A percentile compares a stretch with the other conserved stretches of the same genome.
Evolutionary conservation across 202 grass and related monocot genomes (phyloP).

Genomic region (Panicum hallii): DNA sequence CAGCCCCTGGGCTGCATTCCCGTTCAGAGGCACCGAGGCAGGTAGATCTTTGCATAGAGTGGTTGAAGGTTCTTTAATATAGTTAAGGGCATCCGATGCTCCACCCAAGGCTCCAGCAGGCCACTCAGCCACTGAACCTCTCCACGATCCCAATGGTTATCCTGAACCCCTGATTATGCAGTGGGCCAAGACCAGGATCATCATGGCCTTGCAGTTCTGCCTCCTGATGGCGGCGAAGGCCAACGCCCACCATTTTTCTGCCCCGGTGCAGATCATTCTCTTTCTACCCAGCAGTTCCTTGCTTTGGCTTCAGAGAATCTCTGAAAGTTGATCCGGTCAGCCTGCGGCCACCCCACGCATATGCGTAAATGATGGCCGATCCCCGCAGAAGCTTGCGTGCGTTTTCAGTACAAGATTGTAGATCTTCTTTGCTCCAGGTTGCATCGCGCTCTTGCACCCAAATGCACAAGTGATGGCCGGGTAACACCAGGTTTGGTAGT

Average conservation of each 20-base stretch:
- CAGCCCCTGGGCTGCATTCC: background rate
- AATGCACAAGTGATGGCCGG: too few species aligned
- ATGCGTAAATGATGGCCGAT: background rate
- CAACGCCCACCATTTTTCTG: background rate
- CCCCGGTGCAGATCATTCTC: background rate
- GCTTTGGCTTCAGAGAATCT: conserved; percentile 45
- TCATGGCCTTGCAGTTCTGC: conserved; percentile 11
- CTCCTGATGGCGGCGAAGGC: conserved; percentile 2
- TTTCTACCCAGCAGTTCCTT: background rate
- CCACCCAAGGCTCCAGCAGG: conserved; percentile 9
- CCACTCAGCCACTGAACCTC: too few species aligned
- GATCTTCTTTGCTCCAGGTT: background rate
- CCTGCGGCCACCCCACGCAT: conserved; percentile 18
- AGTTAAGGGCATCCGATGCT: conserved; percentile 34
- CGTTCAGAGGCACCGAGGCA: background rate
- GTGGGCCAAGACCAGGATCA: conserved; percentile 16
- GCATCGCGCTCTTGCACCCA: background rate
- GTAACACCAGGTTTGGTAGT: too few species aligned
- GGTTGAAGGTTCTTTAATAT: conserved; percentile 5
- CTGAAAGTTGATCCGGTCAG: conserved; percentile 32
- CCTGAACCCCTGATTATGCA: conserved; percentile 33
- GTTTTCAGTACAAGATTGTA: conserved; percentile 20
- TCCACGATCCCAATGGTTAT: background rate
- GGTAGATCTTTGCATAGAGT: conserved; percentile 3
- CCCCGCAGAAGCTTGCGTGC: background rate